Conservation (phyloP, 2,329 filamentous ascomycete genomes). For the Botrytis deweyae region DNA sequence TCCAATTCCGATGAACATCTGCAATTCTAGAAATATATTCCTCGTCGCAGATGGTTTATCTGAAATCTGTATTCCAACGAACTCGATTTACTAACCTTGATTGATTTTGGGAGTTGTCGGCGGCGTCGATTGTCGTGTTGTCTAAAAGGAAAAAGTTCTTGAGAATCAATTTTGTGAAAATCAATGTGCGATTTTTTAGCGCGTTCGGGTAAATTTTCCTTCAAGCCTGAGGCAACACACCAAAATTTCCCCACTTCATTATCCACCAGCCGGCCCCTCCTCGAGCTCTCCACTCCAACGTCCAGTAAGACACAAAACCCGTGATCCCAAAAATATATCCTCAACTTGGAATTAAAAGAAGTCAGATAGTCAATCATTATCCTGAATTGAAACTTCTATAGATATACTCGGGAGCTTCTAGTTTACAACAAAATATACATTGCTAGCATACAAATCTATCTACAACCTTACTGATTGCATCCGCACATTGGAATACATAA, state of each 20-base stretch:
- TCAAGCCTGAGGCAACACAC: neutral
- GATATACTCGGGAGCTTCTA: neutral
- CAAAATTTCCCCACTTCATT: neutral
- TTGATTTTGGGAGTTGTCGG: constrained; percentile 16
- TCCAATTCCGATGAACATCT: neutral
- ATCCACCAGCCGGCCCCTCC: neutral
- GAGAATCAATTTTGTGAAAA: constrained; percentile 7
- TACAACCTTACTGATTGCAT: neutral
- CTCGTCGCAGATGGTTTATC: neutral
- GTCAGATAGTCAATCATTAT: neutral
- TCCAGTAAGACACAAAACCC: neutral
- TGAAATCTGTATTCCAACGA: neutral
- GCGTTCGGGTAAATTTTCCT: constrained; percentile 10
- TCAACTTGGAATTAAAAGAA: neutral
- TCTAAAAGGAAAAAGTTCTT: constrained; percentile 9
- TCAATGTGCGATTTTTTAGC: constrained; percentile 9
- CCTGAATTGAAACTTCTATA: neutral
- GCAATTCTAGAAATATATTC: neutral
- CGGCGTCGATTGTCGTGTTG: constrained; percentile 24
- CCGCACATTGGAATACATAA: too few species aligned
- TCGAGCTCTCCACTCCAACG: too few species aligned
- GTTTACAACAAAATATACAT: neutral
- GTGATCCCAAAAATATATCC: neutral
- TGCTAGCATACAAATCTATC: neutral
- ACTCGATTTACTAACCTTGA: constrained; percentile 19